phyloP scores from a whole-genome alignment of 2,329 filamentous ascomycete genomes.

The Colletotrichum nymphaeae region DNA sequence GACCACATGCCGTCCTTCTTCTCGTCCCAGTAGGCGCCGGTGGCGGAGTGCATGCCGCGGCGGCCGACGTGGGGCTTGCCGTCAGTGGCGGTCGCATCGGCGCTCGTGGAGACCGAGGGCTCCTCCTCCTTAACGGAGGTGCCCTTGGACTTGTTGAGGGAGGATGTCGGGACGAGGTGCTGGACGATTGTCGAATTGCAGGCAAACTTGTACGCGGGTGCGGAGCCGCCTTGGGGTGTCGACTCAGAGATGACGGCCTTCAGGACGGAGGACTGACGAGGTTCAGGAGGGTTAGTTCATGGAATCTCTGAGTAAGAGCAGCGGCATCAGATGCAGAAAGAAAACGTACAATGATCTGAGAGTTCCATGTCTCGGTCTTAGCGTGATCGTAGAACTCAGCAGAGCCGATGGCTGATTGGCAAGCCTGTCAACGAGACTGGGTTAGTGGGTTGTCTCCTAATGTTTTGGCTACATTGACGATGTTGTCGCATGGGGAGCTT shows the following conservation, averaged over 20 bases:
- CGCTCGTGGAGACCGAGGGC: slow-evolving; percentile 67
- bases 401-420: slow-evolving; percentile 79
- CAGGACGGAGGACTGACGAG: slow-evolving; percentile 76
- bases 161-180: slow-evolving; percentile 79
- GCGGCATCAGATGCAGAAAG: not conserved
- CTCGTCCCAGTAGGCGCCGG: slow-evolving; percentile 90
- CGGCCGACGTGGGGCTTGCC: slow-evolving; percentile 81
- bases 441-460: slow-evolving; percentile 34
- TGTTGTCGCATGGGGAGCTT: slow-evolving; percentile 47
- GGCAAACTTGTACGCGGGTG: slow-evolving; percentile 87
- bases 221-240: slow-evolving; percentile 64
- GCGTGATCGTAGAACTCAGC: slow-evolving; percentile 88
- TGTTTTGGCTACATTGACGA: not conserved
- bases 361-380: slow-evolving; percentile 90
- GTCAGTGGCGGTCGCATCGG: slow-evolving; percentile 66
- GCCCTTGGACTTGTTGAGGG: slow-evolving; percentile 70
- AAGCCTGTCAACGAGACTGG: slow-evolving; percentile 69
- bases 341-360: slow-evolving; percentile 83
- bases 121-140: slow-evolving; percentile 60
- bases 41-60: slow-evolving; percentile 89
- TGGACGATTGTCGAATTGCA: slow-evolving; percentile 99
- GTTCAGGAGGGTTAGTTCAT: slow-evolving; percentile 11
- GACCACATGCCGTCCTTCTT: slow-evolving; percentile 92
- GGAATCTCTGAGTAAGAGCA: not conserved
- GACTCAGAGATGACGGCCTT: slow-evolving; percentile 82